These are phyloP conservation scores for Penicillium paxilli DNA, from an alignment of 495 filamentous ascomycete genomes.

Conservation along the genomic window DNA sequence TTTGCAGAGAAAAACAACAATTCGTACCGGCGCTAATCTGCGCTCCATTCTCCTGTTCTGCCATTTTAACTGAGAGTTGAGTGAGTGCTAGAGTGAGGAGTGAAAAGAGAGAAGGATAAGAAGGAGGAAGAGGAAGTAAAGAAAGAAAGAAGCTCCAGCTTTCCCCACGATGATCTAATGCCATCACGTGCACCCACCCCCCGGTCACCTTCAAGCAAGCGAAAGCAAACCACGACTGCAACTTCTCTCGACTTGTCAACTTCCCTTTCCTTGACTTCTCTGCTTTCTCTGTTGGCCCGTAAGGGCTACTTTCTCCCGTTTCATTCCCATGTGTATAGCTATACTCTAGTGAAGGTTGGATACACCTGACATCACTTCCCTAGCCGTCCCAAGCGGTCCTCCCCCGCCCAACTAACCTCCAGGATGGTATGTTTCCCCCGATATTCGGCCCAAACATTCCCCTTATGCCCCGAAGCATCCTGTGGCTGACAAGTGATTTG, in stretches of 20 bases:
- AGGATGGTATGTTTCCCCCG: constrained; percentile 24
- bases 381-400: constrained; percentile 1
- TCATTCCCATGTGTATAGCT: not conserved
- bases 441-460: not conserved
- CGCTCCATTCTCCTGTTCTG: constrained; percentile 32
- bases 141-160: constrained; percentile 12
- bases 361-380: not conserved
- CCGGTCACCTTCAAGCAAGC: not conserved
- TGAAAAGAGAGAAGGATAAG: not conserved
- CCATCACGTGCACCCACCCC: constrained; percentile 23
- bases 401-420: constrained; percentile 10
- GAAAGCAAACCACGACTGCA: no score
- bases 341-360: not conserved
- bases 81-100: not conserved
- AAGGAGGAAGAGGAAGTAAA: no score
- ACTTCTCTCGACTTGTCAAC: not conserved
- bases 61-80: constrained; percentile 25
- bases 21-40: constrained; percentile 55
- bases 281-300: not conserved
- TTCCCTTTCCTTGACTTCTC: not conserved
- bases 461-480: not conserved
- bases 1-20: not conserved
- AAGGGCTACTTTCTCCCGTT: not conserved
- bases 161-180: constrained; percentile 31
- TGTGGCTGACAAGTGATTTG: not conserved